A percentile compares a stretch with the other conserved stretches of the same genome.
Evolutionary conservation across 2,329 filamentous ascomycete genomes (phyloP).

Genomic region (Penicillium corylophilum): DNA sequence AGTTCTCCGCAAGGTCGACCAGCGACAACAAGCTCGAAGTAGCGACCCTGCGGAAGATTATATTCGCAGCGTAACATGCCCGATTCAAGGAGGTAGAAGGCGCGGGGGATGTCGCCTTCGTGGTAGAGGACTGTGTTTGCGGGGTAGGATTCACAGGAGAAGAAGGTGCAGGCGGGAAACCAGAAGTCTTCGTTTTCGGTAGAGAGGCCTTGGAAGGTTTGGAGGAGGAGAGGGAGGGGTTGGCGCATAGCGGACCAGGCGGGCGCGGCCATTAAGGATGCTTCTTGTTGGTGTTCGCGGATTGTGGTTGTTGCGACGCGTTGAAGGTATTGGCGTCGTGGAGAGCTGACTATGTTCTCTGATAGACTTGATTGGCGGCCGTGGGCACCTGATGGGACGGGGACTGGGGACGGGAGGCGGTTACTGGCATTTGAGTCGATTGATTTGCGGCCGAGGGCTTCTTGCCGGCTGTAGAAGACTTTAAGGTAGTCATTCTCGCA

Average conservation of each 20-base stretch:
- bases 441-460: constrained; percentile 39
- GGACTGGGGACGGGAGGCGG: constrained; percentile 29
- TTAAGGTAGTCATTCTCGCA: constrained; percentile 94
- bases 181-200: constrained; percentile 91
- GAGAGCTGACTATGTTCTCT: constrained; percentile 68
- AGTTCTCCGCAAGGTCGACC: constrained; percentile 94
- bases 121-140: constrained; percentile 74
- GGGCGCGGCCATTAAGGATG: constrained; percentile 52
- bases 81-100: constrained; percentile 86
- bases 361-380: constrained; percentile 26
- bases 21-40: constrained; percentile 88
- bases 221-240: constrained; percentile 84
- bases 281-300: constrained; percentile 57
- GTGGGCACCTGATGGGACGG: constrained; percentile 7
- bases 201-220: constrained; percentile 90
- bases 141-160: constrained; percentile 65
- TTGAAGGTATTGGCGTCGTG: constrained; percentile 73
- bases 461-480: constrained; percentile 70
- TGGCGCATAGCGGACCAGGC: constrained; percentile 87
- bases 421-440: constrained; percentile 1
- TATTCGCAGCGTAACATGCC: constrained; percentile 91
- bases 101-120: constrained; percentile 71
- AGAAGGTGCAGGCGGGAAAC: constrained; percentile 77
- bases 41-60: constrained; percentile 80
- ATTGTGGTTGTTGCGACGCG: constrained; percentile 76